phyloP scores from a whole-genome alignment of 2,329 filamentous ascomycete genomes.

The Sclerotinia sclerotiorum region DNA sequence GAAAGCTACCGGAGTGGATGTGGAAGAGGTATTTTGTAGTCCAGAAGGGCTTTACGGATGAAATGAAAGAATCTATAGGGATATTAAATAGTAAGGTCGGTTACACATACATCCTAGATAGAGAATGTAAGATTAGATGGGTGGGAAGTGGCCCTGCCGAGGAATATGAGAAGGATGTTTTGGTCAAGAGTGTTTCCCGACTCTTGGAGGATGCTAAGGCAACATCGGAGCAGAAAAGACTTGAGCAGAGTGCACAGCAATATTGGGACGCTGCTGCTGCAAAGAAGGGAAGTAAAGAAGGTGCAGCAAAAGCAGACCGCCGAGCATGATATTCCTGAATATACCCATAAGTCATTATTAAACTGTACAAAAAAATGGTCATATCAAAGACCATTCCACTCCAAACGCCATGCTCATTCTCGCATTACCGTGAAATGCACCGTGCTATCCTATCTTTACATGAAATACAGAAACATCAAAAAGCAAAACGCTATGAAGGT shows the following conservation, averaged over 20 bases:
- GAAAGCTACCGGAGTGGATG: conserved; percentile 50
- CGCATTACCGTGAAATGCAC: conserved; percentile 27
- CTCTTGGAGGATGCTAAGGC: conserved; percentile 56
- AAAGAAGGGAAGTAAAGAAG: conserved; percentile 4
- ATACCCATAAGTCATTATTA: conserved; percentile 38
- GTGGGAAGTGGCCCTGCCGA: conserved; percentile 75
- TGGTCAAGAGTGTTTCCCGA: conserved; percentile 64
- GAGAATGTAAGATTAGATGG: conserved; percentile 88
- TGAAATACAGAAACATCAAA: conserved; percentile 77
- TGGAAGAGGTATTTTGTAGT: conserved; percentile 64
- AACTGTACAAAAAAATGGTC: conserved; percentile 31
- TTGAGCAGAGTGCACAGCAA: background rate
- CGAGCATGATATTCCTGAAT: conserved; percentile 29
- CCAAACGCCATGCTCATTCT: conserved; percentile 22
- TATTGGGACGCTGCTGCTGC: background rate
- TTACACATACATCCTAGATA: conserved; percentile 88
- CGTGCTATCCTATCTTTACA: conserved; percentile 47
- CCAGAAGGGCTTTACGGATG: conserved; percentile 56
- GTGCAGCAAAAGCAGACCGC: conserved; percentile 18
- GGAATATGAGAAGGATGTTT: conserved; percentile 62
- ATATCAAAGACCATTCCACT: conserved; percentile 8
- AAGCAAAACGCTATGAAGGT: conserved; percentile 91
- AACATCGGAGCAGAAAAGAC: background rate
- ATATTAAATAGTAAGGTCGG: conserved; percentile 81
- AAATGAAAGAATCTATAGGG: conserved; percentile 63